Percentiles rank a stretch among this genome's conserved stretches.
Evolutionary conservation across 2,329 filamentous ascomycete genomes (phyloP).

Genomic region (Claviceps maximensis): DNA sequence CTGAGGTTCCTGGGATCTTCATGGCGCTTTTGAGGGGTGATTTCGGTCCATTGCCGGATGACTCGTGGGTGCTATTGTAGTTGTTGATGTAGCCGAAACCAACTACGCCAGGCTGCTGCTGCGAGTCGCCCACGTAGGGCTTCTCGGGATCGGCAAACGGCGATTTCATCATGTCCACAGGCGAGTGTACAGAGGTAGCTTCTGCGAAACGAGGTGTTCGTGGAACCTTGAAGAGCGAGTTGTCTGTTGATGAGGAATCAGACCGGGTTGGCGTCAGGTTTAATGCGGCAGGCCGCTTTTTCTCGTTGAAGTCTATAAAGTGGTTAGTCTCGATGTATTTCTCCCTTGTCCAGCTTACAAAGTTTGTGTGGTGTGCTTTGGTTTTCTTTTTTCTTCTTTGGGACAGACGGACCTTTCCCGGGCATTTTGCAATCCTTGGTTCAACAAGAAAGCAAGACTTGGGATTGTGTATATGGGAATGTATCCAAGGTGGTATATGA

Average conservation of each 20-base stretch:
- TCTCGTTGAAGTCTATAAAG: slow-evolving; percentile 30
- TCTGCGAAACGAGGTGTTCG: slow-evolving; percentile 70
- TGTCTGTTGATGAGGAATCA: slow-evolving; percentile 37
- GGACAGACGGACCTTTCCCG: slow-evolving; percentile 24
- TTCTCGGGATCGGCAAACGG: slow-evolving; percentile 48
- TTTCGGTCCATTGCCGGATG: slow-evolving; percentile 50
- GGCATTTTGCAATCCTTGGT: slow-evolving; percentile 18
- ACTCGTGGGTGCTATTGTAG: slow-evolving; percentile 35
- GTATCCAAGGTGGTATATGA: not conserved
- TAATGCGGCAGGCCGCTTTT: slow-evolving; percentile 42
- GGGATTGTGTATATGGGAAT: slow-evolving; percentile 4
- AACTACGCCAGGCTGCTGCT: slow-evolving; percentile 58
- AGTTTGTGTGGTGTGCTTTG: too few relatives aligned
- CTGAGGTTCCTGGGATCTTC: slow-evolving; percentile 74
- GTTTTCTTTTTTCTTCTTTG: not conserved
- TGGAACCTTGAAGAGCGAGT: slow-evolving; percentile 47
- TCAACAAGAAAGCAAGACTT: not conserved
- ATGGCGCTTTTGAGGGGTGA: slow-evolving; percentile 83
- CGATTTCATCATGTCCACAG: slow-evolving; percentile 44
- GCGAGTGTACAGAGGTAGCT: slow-evolving; percentile 67
- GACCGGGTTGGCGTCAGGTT: slow-evolving; percentile 38
- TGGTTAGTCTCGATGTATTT: slow-evolving; percentile 9
- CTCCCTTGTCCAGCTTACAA: not conserved
- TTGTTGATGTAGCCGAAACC: slow-evolving; percentile 82
- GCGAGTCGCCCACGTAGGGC: slow-evolving; percentile 44